Evolutionary conservation across 768 basidiomycete genomes (phyloP).

Genomic region (Stropharia rugosoannulata): DNA sequence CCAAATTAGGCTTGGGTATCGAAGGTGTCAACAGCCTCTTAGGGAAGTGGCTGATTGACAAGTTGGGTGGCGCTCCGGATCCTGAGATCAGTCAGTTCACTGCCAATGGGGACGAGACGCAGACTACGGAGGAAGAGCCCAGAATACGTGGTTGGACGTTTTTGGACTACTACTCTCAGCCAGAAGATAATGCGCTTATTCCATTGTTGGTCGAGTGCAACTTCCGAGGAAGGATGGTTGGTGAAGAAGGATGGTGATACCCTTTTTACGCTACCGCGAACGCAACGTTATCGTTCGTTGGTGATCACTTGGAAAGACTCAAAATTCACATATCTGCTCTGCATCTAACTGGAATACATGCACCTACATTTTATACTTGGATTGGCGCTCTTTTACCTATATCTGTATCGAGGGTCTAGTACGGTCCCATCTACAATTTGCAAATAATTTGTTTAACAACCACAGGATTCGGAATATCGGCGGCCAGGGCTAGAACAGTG

Average conservation of each 20-base stretch:
- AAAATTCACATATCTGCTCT: no score
- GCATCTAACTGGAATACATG: no score
- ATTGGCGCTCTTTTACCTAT: no score
- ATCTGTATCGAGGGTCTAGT: no score
- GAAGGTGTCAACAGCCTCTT: slow-evolving; percentile 84
- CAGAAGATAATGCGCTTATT: slow-evolving; percentile 49
- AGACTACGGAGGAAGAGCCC: slow-evolving; percentile 24
- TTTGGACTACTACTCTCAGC: slow-evolving; percentile 72
- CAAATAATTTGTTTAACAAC: no score
- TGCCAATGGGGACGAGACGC: slow-evolving; percentile 11
- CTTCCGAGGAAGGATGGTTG: slow-evolving; percentile 48
- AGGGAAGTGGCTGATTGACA: slow-evolving; percentile 66
- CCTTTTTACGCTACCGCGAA: neutral
- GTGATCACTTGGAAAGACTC: no score
- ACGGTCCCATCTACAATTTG: no score
- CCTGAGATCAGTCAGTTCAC: neutral
- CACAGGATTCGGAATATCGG: no score
- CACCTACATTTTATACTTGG: no score
- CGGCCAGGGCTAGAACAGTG: no score
- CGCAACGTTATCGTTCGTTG: no score
- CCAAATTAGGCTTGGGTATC: slow-evolving; percentile 71
- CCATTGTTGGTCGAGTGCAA: slow-evolving; percentile 79
- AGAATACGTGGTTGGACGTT: slow-evolving; percentile 74
- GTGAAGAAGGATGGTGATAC: slow-evolving; percentile 42
- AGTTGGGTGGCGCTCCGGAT: slow-evolving; percentile 31